A percentile compares a stretch with the other conserved stretches of the same genome.
These are phyloP conservation scores for Aspergillus steynii DNA, from an alignment of 495 filamentous ascomycete species.

Conservation along the genomic window DNA sequence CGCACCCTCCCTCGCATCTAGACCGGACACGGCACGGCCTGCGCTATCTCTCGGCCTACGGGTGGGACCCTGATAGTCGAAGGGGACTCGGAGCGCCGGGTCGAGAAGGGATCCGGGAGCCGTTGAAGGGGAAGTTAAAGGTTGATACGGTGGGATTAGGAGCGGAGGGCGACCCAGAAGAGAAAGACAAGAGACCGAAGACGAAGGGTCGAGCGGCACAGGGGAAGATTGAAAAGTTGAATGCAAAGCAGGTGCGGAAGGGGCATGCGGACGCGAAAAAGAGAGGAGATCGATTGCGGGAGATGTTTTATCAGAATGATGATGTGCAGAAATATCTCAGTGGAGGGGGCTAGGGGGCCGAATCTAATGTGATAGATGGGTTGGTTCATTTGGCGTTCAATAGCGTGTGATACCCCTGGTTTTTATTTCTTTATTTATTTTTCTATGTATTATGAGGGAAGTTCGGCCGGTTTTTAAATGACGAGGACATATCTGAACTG, in stretches of 20 bases:
- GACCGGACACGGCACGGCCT: conserved; percentile 79
- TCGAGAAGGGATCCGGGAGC: conserved; percentile 70
- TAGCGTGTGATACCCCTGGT: conserved; percentile 3
- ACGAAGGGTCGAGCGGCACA: conserved; percentile 40
- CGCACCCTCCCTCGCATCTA: conserved; percentile 79
- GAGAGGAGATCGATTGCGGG: conserved; percentile 60
- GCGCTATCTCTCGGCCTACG: conserved; percentile 70
- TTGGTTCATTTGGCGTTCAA: conserved; percentile 7
- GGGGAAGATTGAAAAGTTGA: conserved; percentile 58
- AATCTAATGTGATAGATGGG: conserved; percentile 1
- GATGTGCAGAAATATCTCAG: conserved; percentile 76
- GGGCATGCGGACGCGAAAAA: conserved; percentile 59
- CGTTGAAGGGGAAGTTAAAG: conserved; percentile 72
- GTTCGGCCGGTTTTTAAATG: neutral
- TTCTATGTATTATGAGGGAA: neutral
- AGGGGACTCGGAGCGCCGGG: conserved; percentile 68
- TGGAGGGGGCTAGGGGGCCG: conserved; percentile 9
- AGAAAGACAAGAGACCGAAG: conserved; percentile 21
- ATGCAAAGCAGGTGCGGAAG: conserved; percentile 69
- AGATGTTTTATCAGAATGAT: conserved; percentile 67
- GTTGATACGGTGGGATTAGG: conserved; percentile 76
- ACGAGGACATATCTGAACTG: conserved; percentile 5
- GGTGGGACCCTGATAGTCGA: conserved; percentile 85
- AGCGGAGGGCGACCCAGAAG: conserved; percentile 29
- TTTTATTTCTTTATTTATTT: neutral